Percentiles rank a stretch among this genome's conserved stretches.
Conservation (phyloP, 2,329 filamentous ascomycete genomes). For the Fusarium oligoseptatum region DNA sequence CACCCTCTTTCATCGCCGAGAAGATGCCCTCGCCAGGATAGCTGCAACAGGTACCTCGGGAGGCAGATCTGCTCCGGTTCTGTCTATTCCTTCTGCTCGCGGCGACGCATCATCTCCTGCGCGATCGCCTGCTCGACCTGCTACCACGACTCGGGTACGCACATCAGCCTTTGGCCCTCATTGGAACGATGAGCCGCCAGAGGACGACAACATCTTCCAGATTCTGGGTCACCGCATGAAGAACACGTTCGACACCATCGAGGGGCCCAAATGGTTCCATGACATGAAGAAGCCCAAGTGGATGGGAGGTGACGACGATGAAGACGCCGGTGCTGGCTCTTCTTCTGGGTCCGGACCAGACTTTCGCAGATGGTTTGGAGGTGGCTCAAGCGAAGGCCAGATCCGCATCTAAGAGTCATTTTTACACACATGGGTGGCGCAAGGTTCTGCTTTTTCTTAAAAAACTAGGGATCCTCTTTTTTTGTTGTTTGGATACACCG, state of each 20-base stretch:
- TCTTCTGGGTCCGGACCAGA: constrained; percentile 51
- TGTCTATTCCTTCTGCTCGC: constrained; percentile 61
- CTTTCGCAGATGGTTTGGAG: constrained; percentile 71
- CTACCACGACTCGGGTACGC: constrained; percentile 46
- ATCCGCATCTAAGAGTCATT: constrained; percentile 44
- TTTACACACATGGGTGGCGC: constrained; percentile 13
- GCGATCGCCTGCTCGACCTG: constrained; percentile 58
- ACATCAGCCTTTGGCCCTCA: constrained; percentile 44
- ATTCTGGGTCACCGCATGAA: constrained; percentile 86
- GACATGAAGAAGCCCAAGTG: constrained; percentile 84
- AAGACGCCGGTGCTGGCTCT: constrained; percentile 46
- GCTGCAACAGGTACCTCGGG: constrained; percentile 43
- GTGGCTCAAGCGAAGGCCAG: constrained; percentile 53
- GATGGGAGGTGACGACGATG: constrained; percentile 76
- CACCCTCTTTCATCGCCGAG: constrained; percentile 64
- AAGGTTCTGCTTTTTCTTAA: constrained; percentile 22
- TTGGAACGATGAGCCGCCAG: constrained; percentile 69
- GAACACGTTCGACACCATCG: constrained; percentile 90
- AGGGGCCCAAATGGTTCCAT: constrained; percentile 85
- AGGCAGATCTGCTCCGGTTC: constrained; percentile 59
- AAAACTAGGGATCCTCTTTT: constrained; percentile 24
- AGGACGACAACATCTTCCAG: constrained; percentile 86
- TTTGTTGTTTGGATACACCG: constrained; percentile 25
- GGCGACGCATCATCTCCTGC: constrained; percentile 52
- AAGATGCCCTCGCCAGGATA: constrained; percentile 56